Evolutionary conservation across 352 stramenopile species (phyloP), one percentile per base, ranked within the genome.

Genomic region (Pythium phragmiticola): DNA sequence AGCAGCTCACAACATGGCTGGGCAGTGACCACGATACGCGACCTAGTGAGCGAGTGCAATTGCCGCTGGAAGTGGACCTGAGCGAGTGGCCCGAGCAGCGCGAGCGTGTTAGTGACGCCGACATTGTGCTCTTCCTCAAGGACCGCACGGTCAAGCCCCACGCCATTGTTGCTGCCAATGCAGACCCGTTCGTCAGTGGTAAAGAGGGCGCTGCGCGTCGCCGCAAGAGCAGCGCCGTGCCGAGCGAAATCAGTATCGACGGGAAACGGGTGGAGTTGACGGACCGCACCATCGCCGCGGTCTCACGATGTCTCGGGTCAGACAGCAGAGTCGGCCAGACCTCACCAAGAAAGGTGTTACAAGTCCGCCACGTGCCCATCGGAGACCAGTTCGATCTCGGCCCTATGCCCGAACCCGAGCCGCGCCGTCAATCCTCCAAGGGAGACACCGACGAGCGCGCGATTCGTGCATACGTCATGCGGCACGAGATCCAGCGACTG

Each of bases 51-150:
- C 26, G 26, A 30, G 26, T 30, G 26, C 26, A 30, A 30, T 65
- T 47, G n/a, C 39, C 43, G 6, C 61, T 88, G 11, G 58, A 68
- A 21, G 68, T 96, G 13, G 84, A 96, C 55, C 68, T 88, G 37
- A 45, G 66, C 17, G 89, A 97, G 72, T 97, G 88, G 88, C 90
- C 90, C 0, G 92, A 98, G 70, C 85, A 96, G 60, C 82, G 84
- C 43, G 84, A 95, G 42, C 78, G 86, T 23, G 80, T 96, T 19
- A 89, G 75, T n/a, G 77, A 92, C 36, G 63, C 67, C 23, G 89
- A 97, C 55, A 78, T 96, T 39, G 77, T 90, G 19, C 66, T 87
- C 4, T 97, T 81, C 57, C 42, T 89, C 19, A 64, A 61, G 5
- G 78, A 91, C 39, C 82, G 84, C 64, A 76, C 73, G 23, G 76